Evolutionary conservation across 495 filamentous ascomycete genomes (phyloP).

Genomic region (Thermothielavioides terrestris): DNA sequence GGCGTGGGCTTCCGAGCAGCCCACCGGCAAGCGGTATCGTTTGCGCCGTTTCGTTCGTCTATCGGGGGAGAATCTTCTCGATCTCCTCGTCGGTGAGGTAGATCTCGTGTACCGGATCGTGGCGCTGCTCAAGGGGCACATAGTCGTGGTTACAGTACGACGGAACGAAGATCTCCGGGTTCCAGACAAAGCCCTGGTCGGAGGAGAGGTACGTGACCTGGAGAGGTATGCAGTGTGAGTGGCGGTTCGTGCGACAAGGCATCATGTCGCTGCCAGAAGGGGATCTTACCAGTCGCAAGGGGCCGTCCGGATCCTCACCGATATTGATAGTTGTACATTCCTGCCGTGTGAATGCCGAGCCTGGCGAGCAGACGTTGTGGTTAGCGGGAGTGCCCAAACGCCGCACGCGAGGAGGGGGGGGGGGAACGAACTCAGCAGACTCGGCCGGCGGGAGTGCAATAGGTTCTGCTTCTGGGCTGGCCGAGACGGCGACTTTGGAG

Average conservation of each 20-base stretch:
- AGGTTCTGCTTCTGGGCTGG: constrained; percentile 34
- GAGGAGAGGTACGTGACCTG: constrained; percentile 63
- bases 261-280: background rate
- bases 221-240: constrained; percentile 6
- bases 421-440: constrained; percentile 40
- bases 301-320: constrained; percentile 52
- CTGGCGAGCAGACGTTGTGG: constrained; percentile 33
- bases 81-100: constrained; percentile 55
- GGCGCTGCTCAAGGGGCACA: constrained; percentile 52
- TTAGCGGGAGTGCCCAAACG: constrained; percentile 1
- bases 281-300: constrained; percentile 50
- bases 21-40: no score
- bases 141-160: constrained; percentile 51
- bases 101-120: constrained; percentile 61
- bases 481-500: constrained; percentile 25
- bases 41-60: constrained; percentile 5
- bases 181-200: constrained; percentile 64
- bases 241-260: background rate
- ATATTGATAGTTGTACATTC: constrained; percentile 64
- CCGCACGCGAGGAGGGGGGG: background rate
- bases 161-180: constrained; percentile 54
- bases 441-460: constrained; percentile 43
- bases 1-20: no score
- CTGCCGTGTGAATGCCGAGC: constrained; percentile 52
- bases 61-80: constrained; percentile 47